These are phyloP conservation scores for Ramaria sp. DNA, from an alignment of 768 basidiomycete genomes.

Conservation along the genomic window DNA sequence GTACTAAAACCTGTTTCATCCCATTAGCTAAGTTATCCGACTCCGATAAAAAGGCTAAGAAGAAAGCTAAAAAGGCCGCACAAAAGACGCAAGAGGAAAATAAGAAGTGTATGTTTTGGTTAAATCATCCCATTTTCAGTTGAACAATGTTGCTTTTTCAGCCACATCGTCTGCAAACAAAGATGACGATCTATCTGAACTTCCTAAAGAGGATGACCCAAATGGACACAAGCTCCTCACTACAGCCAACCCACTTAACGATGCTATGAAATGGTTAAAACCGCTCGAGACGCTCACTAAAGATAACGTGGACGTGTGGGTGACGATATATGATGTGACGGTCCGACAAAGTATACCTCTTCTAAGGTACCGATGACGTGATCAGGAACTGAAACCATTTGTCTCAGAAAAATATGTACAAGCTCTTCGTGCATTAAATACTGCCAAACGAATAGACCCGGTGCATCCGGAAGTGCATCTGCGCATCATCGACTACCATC, in stretches of 20 bases:
- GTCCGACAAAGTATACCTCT: conserved; percentile 52
- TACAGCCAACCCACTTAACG: conserved; percentile 56
- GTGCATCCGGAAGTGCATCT: conserved; percentile 60
- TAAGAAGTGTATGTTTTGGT: conserved; percentile 49
- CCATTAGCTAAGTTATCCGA: conserved; percentile 35
- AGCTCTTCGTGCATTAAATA: conserved; percentile 56
- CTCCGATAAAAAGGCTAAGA: conserved; percentile 71
- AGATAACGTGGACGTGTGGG: conserved; percentile 58
- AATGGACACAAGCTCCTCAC: conserved; percentile 63
- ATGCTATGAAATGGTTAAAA: conserved; percentile 58
- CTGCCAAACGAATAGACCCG: conserved; percentile 40
- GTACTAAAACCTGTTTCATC: not conserved
- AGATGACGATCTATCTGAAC: conserved; percentile 53
- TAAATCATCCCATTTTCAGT: conserved; percentile 10
- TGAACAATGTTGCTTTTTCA: conserved; percentile 17
- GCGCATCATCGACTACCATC: conserved; percentile 54
- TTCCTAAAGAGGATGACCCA: conserved; percentile 71
- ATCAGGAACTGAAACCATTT: not conserved
- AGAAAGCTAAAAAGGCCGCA: conserved; percentile 77
- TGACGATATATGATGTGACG: conserved; percentile 69
- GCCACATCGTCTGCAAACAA: conserved; percentile 32
- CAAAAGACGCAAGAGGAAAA: conserved; percentile 52
- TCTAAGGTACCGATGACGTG: not conserved
- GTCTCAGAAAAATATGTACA: conserved; percentile 66
- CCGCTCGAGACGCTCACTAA: conserved; percentile 46